Percentiles rank a stretch among this genome's conserved stretches.
These are phyloP conservation scores for Neurospora intermedia DNA, from an alignment of 495 filamentous ascomycete species.

Conservation along the genomic window DNA sequence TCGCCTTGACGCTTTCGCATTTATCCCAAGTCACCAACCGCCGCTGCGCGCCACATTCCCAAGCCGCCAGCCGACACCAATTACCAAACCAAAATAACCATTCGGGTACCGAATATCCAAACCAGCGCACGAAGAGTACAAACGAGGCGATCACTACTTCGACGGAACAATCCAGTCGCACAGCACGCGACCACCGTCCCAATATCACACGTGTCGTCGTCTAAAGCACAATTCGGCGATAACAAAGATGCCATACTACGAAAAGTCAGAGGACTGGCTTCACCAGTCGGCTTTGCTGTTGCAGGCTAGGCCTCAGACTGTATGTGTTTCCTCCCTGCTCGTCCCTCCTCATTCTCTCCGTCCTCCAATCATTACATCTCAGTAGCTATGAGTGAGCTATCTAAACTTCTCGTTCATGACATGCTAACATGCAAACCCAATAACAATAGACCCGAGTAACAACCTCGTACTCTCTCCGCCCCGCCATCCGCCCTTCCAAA, in stretches of 20 bases:
- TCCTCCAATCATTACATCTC: background rate
- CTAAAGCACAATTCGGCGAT: background rate
- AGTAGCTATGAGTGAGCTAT: too few species aligned
- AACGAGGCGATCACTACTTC: background rate
- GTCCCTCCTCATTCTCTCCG: too few species aligned
- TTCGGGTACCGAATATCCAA: too few species aligned
- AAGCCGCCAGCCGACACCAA: background rate
- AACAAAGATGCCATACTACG: constrained; percentile 39
- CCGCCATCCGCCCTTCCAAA: constrained; percentile 20
- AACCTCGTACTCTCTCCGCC: constrained; percentile 68
- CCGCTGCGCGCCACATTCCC: background rate
- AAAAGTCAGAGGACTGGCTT: constrained; percentile 45
- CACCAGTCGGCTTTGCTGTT: constrained; percentile 38
- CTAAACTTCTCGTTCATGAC: too few species aligned
- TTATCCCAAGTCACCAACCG: background rate
- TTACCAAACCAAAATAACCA: too few species aligned
- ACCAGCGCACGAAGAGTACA: too few species aligned
- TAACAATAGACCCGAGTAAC: constrained; percentile 59
- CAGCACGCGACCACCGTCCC: background rate
- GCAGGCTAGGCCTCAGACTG: constrained; percentile 35
- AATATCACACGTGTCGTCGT: background rate
- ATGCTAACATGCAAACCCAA: background rate
- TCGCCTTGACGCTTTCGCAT: background rate
- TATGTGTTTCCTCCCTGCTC: constrained; percentile 21
- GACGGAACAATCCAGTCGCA: background rate